These are phyloP conservation scores for Polytrichum commune DNA, from an alignment of 225 moss, liverwort and hornwort species.

Conservation along the genomic window DNA sequence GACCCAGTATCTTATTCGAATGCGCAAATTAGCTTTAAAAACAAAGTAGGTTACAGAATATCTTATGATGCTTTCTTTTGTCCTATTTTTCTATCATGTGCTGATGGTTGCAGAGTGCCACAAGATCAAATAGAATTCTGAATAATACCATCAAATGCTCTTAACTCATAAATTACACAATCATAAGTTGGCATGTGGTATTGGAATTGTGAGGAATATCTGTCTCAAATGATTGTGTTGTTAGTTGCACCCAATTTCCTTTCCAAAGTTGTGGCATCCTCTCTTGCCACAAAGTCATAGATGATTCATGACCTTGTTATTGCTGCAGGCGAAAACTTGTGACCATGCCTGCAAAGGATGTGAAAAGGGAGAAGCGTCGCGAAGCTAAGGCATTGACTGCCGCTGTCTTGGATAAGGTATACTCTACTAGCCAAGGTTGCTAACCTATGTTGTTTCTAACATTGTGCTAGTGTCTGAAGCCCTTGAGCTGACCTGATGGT, in stretches of 20 bases:
- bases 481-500: slow-evolving; percentile 8
- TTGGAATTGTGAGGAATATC: too few relatives aligned
- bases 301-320: not conserved
- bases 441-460: not conserved
- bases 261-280: too few relatives aligned
- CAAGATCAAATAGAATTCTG: too few relatives aligned
- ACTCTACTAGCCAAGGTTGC: not conserved
- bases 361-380: slow-evolving; percentile 70
- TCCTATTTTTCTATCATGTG: too few relatives aligned
- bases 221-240: too few relatives aligned
- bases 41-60: slow-evolving; percentile 55
- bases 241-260: too few relatives aligned
- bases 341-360: slow-evolving; percentile 86
- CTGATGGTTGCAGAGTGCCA: too few relatives aligned
- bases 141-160: too few relatives aligned
- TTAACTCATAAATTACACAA: too few relatives aligned
- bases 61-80: not conserved
- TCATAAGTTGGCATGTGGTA: too few relatives aligned
- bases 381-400: slow-evolving; percentile 89
- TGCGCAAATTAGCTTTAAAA: slow-evolving; percentile 91
- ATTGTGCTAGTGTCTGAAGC: too few relatives aligned
- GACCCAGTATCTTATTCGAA: slow-evolving; percentile 72
- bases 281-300: not conserved
- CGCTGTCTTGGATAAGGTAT: slow-evolving; percentile 76
- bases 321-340: slow-evolving; percentile 71